Conservation (phyloP, 495 filamentous ascomycete genomes). For the Aspergillus affinis region DNA sequence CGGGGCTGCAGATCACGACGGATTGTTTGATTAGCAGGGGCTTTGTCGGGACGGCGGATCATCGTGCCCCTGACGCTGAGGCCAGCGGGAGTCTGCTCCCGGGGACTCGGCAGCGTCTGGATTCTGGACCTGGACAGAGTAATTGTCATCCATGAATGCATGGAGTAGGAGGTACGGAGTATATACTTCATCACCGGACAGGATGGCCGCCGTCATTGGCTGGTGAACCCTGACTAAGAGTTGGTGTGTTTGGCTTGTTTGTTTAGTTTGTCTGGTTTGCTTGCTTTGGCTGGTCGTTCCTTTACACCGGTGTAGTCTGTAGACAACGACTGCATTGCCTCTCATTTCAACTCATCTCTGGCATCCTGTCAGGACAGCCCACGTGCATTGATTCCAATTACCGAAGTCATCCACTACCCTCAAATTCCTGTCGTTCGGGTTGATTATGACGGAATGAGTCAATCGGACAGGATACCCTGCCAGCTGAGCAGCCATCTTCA, state of each 20-base stretch:
- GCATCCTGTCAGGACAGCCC: background rate
- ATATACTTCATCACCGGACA: background rate
- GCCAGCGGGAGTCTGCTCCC: background rate
- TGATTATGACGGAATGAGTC: too few species aligned
- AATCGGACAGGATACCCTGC: background rate
- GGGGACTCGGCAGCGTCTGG: background rate
- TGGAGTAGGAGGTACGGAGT: too few species aligned
- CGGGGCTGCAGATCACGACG: background rate
- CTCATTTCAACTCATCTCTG: background rate
- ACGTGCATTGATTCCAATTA: background rate
- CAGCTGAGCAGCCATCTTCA: background rate
- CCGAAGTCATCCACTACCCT: background rate
- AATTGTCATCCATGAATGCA: background rate
- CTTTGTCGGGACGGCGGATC: background rate
- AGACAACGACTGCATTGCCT: background rate
- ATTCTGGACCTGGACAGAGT: background rate
- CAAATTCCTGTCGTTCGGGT: too few species aligned
- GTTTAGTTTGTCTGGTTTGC: background rate
- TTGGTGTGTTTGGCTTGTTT: background rate
- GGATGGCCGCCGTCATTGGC: too few species aligned
- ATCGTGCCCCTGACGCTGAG: background rate
- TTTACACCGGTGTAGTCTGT: too few species aligned
- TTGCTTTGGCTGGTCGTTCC: too few species aligned
- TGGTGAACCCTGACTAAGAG: background rate
- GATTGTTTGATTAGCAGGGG: slow-evolving; percentile 5